Evolutionary conservation across 495 filamentous ascomycete species (phyloP), one percentile per base, ranked within the genome.

Genomic region (Aspergillus haitiensis): DNA sequence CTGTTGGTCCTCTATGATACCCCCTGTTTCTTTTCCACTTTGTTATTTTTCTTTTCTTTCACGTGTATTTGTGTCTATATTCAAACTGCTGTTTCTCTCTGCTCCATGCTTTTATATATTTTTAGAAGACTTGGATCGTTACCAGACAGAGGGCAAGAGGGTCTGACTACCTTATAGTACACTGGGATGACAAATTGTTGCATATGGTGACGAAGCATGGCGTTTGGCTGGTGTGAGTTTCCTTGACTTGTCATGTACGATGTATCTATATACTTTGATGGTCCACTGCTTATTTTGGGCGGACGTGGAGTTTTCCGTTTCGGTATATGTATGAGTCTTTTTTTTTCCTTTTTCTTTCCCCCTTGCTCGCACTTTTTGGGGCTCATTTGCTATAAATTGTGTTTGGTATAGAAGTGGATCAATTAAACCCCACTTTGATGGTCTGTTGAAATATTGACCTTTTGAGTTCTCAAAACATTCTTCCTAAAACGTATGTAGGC

Each of bases 1-100:
- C 60, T 58, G 35, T 60, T 64, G 52, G 54, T 63, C 65, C 65
- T 64, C 59, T 55, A 61, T 67, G 60, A 66, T 66, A 67, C 61
- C 56, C 64, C 66, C 12, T 67, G 55, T 48, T 52, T 47, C 51
- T 39, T 27, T 50, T 15, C 52, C 59, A 46, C 52, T 59, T 50
- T 34, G 21, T 46, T 52, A 56, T 51, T 50, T 42, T 59, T 3
- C 50, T 62, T 60, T 45, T 39, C 48, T 36, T 44, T 55, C 5
- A 47, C 11, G 61, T 53, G 6, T 32, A 42, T 45, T 45, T 52
- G 16, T 40, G 42, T 58, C 53, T 55, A 51, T 44, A 35, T 46
- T 31, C 27, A 18, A 15, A 7, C 44, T 8, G 6, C 5, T 33
- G 39, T 56, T 36, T 36, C 10, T 61, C n/a, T 42, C 37, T 35